Percentiles rank a stretch among this genome's conserved stretches.
Conservation (phyloP, 225 moss, liverwort and hornwort genomes). For the Pseudisothecium myosuroides region DNA sequence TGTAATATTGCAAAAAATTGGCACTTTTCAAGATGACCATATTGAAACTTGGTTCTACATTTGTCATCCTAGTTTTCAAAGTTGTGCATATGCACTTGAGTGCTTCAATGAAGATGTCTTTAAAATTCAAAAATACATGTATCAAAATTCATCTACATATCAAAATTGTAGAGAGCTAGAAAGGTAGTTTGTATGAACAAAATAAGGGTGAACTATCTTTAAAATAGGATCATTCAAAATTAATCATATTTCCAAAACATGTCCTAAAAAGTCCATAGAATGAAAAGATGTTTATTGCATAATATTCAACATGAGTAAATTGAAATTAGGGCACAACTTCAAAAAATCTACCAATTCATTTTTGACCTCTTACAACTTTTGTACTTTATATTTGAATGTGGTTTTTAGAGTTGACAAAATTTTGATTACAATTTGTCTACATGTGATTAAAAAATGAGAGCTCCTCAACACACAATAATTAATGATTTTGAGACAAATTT, state of each 20-base stretch:
- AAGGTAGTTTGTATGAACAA: neutral
- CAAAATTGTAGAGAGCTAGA: neutral
- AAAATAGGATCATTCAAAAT: accelerated
- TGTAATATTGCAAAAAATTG: neutral
- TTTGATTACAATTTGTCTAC: neutral
- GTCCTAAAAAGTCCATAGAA: accelerated
- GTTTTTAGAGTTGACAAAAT: neutral
- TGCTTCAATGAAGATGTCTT: accelerated
- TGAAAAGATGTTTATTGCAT: neutral
- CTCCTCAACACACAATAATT: neutral
- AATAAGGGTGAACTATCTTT: neutral
- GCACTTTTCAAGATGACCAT: neutral
- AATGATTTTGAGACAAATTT: neutral
- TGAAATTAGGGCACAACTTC: neutral
- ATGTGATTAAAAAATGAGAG: neutral
- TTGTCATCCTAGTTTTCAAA: neutral
- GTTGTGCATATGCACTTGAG: neutral
- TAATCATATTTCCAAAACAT: accelerated
- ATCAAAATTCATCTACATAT: neutral
- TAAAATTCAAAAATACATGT: neutral
- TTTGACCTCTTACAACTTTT: neutral
- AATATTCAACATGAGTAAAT: neutral
- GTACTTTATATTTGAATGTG: neutral
- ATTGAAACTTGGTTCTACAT: neutral
- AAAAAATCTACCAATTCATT: neutral